Evolutionary conservation across 1,284 basidiomycete species (phyloP), one percentile per base, ranked within the genome.

Genomic region (Boletus mariae): DNA sequence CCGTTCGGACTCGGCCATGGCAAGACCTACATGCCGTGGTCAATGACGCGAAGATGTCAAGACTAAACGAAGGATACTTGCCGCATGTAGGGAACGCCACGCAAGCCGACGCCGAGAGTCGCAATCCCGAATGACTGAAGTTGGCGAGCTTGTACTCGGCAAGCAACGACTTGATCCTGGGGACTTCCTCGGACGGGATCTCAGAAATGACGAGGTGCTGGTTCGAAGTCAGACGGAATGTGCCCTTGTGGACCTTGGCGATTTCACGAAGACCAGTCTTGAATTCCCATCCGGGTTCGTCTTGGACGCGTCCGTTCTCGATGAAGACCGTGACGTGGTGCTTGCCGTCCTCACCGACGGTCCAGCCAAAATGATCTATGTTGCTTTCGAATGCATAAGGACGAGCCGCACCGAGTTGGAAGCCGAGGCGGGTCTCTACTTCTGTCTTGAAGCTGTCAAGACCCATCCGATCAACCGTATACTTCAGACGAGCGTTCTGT

Each of bases 31-130:
- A 49, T 47, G 13, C 9, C 29, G 43, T 42, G 41, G 20, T 63
- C 25, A 55, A 26, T 28, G n/a, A 61, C 35, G 10, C 34, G 17
- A 17, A 17, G 5, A 44, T 40, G 13, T 5, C 20, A 42, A 10
- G 20, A 43, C 7, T 46, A 45, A 42, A 40, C 11, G 17, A 41
- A 41, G n/a, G 10, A 73, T 52, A 59, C 66, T 65, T 52, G 78
- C 86, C 89, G 68, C 94, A 99, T 4, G 96, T 99, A 6, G 97
- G 96, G 82, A 99, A 97, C 1, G 96, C 90, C 55, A 99, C 96
- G 74, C 97, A 99, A 20, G 97, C 94, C 7, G 91, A 94, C 6
- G 89, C 90, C 6, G 90, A 89, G 43, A 98, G 75, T 57, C 94
- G 80, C 64, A 99, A 71, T 7, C 82, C 95, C 25, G 85, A 84